Percentiles rank a stretch among this genome's conserved stretches.
Evolutionary conservation across 257 asterid species (phyloP).

Genomic region (Salvia hispanica): DNA sequence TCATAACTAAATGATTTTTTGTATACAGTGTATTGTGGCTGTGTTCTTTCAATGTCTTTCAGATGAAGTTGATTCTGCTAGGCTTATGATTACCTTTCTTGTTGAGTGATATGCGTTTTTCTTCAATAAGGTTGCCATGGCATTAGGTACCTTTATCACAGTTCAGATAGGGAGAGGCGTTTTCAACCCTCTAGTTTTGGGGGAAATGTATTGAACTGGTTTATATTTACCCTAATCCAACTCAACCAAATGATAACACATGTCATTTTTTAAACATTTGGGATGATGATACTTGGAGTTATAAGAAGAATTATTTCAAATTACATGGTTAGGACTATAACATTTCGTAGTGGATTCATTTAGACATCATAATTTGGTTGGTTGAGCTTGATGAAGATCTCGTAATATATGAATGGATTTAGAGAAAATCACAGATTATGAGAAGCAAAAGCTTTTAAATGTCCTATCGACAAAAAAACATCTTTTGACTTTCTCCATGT

Average conservation of each 20-base stretch:
- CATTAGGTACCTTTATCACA: background rate
- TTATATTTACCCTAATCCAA: background rate
- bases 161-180: slow-evolving; percentile 1
- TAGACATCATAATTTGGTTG: background rate
- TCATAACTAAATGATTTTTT: background rate
- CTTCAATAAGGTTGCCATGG: slow-evolving; percentile 10
- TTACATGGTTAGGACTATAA: background rate
- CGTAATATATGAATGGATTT: slow-evolving; percentile 9
- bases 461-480: background rate
- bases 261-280: background rate
- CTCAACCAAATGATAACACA: background rate
- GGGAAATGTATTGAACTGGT: background rate
- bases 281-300: background rate
- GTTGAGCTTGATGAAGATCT: slow-evolving; percentile 2
- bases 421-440: background rate
- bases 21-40: background rate
- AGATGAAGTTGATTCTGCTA: slow-evolving; percentile 12
- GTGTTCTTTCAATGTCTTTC: background rate
- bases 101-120: background rate
- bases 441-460: background rate
- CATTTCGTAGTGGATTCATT: background rate
- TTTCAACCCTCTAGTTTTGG: background rate
- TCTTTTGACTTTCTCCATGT: slow-evolving; percentile 20
- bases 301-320: background rate
- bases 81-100: background rate